These are phyloP conservation scores for Heritiera fomes DNA, from an alignment of 345 rosid species.

Conservation along the genomic window DNA sequence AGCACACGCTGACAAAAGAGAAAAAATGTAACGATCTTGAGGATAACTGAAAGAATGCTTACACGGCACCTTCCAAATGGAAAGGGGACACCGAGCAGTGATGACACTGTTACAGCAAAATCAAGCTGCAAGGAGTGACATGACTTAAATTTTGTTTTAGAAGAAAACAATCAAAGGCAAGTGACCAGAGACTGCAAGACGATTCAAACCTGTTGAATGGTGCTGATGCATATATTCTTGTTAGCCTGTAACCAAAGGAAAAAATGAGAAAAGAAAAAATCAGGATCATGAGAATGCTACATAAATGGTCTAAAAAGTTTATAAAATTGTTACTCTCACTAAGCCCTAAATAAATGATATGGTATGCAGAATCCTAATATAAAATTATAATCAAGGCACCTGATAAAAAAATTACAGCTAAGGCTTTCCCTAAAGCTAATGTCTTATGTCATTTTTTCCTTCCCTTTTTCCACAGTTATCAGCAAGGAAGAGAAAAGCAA, in stretches of 20 bases:
- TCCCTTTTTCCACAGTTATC: not conserved
- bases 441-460: not conserved
- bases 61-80: conserved; percentile 99
- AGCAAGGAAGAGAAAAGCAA: not conserved
- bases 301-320: conserved; percentile 5
- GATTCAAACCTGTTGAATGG: conserved; percentile 73
- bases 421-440: not conserved
- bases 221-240: conserved; percentile 56
- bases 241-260: conserved; percentile 52
- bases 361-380: not conserved
- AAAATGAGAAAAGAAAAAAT: conserved; percentile 6
- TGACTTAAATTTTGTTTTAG: conserved; percentile 17
- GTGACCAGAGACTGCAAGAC: conserved; percentile 17
- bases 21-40: conserved; percentile 1
- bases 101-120: conserved; percentile 88
- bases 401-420: not conserved
- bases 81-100: conserved; percentile 82
- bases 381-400: not conserved
- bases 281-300: not conserved
- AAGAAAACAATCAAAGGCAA: conserved; percentile 16
- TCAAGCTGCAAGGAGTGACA: conserved; percentile 67
- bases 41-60: conserved; percentile 46
- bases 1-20: not conserved
- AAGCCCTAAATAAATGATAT: not conserved
- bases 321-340: not conserved